These are phyloP conservation scores for Stachybotrys echinatus DNA, from an alignment of 2,329 filamentous ascomycete species.

Conservation along the genomic window DNA sequence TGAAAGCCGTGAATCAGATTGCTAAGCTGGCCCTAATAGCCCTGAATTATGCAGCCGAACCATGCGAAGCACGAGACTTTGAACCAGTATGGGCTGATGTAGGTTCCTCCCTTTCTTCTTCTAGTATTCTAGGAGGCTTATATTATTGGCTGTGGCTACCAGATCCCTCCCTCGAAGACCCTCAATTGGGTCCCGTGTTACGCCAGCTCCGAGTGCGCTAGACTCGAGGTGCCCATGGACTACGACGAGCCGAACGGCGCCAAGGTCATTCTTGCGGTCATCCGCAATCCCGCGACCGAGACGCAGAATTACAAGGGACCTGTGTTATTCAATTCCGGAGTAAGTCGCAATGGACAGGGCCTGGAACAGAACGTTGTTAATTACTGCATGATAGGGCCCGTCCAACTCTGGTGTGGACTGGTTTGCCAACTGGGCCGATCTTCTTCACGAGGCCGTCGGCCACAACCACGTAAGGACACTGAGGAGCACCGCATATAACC, in stretches of 20 bases:
- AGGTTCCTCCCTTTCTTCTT: no score
- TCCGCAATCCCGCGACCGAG: neutral
- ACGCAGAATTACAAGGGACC: neutral
- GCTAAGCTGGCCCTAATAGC: no score
- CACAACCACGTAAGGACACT: neutral
- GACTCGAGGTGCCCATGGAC: neutral
- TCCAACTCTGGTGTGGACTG: neutral
- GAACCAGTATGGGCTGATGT: neutral
- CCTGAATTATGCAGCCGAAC: no score
- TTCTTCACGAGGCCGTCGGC: neutral
- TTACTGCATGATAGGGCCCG: neutral
- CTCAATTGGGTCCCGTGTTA: neutral
- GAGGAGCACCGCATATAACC: no score
- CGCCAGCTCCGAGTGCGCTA: neutral
- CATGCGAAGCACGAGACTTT: neutral
- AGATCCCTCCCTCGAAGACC: neutral
- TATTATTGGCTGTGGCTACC: no score
- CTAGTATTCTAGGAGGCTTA: no score
- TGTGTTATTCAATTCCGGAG: neutral
- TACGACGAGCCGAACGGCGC: neutral
- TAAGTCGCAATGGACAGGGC: neutral
- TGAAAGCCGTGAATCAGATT: no score
- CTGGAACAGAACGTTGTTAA: neutral
- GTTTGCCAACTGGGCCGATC: neutral
- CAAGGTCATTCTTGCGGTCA: neutral